Conservation (phyloP, 441 rosid species). For the Arabidopsis lyrata region DNA sequence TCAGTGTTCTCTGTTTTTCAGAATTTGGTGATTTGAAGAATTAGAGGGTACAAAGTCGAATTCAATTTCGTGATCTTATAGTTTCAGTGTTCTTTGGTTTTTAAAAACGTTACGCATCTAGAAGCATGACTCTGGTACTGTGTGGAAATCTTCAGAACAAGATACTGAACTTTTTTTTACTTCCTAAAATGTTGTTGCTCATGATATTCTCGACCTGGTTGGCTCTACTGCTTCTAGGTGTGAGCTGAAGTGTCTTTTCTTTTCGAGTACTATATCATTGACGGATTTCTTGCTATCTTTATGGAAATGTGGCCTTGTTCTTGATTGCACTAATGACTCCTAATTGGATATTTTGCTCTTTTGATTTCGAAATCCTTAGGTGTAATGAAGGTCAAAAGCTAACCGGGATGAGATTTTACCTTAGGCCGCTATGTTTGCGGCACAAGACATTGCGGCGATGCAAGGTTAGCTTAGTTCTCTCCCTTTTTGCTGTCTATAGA, state of each 20-base stretch:
- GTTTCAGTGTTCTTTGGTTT: too few species aligned
- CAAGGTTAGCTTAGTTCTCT: background rate
- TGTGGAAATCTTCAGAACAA: too few species aligned
- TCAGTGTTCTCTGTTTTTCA: too few species aligned
- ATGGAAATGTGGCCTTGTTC: background rate
- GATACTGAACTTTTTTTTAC: too few species aligned
- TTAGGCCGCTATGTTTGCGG: background rate
- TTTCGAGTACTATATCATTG: too few species aligned
- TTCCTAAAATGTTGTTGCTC: background rate
- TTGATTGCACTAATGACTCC: background rate
- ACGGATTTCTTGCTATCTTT: background rate
- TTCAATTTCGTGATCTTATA: too few species aligned
- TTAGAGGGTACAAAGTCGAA: too few species aligned
- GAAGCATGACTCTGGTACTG: too few species aligned
- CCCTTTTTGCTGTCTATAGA: background rate
- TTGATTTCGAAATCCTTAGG: background rate
- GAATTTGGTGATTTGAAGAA: too few species aligned
- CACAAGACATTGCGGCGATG: background rate
- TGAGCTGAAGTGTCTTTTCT: too few species aligned
- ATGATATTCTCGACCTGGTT: background rate
- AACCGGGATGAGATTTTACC: background rate
- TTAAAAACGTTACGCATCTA: too few species aligned
- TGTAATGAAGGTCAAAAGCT: background rate
- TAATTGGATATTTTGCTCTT: background rate
- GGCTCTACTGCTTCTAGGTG: too few species aligned